Conservation (phyloP, 2,329 filamentous ascomycete genomes). For the Penicillium sp. region DNA sequence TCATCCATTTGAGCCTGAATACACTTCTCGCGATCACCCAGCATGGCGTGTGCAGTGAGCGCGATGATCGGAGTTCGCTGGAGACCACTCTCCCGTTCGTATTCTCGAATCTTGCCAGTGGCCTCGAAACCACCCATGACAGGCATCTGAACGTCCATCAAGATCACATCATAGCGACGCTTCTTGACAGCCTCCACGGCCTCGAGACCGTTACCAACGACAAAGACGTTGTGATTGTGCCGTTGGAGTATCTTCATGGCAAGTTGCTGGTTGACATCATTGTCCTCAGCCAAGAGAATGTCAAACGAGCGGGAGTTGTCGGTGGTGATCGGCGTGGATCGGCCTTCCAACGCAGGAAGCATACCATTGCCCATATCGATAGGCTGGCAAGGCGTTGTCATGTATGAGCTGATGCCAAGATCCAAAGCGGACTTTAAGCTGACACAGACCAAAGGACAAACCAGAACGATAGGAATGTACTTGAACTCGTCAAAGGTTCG, state of each 20-base stretch:
- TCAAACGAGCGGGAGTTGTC: slow-evolving; percentile 96
- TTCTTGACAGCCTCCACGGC: slow-evolving; percentile 90
- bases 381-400: slow-evolving; percentile 93
- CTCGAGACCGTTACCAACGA: slow-evolving; percentile 92
- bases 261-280: slow-evolving; percentile 92
- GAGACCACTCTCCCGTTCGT: slow-evolving; percentile 77
- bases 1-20: slow-evolving; percentile 99
- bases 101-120: slow-evolving; percentile 93
- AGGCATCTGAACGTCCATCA: slow-evolving; percentile 99
- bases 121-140: slow-evolving; percentile 99
- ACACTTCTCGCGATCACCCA: slow-evolving; percentile 96
- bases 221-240: slow-evolving; percentile 70
- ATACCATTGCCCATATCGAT: slow-evolving; percentile 96
- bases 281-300: slow-evolving; percentile 93
- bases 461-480: slow-evolving; percentile 91
- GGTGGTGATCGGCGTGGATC: slow-evolving; percentile 85
- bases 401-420: slow-evolving; percentile 96
- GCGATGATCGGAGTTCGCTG: slow-evolving; percentile 93
- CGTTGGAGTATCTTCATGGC: slow-evolving; percentile 97
- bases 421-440: slow-evolving; percentile 92
- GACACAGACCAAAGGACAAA: slow-evolving; percentile 86
- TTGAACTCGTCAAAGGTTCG: slow-evolving; percentile 93
- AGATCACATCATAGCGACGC: slow-evolving; percentile 90
- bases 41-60: slow-evolving; percentile 96
- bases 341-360: slow-evolving; percentile 90